These are phyloP conservation scores for Epichloe typhina DNA, from an alignment of 2,329 filamentous ascomycete species.

Conservation along the genomic window DNA sequence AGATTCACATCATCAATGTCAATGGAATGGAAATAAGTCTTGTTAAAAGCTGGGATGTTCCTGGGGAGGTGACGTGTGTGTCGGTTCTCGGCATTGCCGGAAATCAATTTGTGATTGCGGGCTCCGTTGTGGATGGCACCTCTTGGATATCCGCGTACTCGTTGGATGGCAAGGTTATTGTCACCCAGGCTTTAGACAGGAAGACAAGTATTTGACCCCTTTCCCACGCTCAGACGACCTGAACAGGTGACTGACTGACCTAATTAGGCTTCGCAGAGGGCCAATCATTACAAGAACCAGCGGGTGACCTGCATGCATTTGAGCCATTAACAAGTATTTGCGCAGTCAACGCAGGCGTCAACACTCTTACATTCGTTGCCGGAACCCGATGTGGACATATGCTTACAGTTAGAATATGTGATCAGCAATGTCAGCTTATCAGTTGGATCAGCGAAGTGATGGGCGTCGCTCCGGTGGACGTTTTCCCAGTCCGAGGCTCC, in stretches of 20 bases:
- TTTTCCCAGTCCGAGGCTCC: constrained; percentile 16
- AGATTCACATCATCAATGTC: constrained; percentile 26
- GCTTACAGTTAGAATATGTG: constrained; percentile 23
- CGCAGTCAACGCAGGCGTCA: constrained; percentile 14
- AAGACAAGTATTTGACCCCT: neutral
- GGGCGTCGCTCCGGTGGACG: constrained; percentile 22
- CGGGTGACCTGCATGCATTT: constrained; percentile 1
- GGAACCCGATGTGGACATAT: constrained; percentile 42
- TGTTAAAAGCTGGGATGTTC: constrained; percentile 19
- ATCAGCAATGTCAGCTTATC: constrained; percentile 11
- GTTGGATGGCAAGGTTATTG: constrained; percentile 12
- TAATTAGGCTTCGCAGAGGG: neutral
- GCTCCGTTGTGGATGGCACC: constrained; percentile 18
- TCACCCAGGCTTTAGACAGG: constrained; percentile 5
- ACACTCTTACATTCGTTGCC: constrained; percentile 22
- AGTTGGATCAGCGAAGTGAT: constrained; percentile 20
- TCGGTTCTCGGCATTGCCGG: constrained; percentile 17
- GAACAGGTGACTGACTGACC: neutral
- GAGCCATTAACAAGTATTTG: constrained; percentile 36
- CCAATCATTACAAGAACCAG: neutral
- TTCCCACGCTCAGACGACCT: neutral
- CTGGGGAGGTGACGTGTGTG: constrained; percentile 38
- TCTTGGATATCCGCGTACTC: constrained; percentile 22
- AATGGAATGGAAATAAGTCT: constrained; percentile 19
- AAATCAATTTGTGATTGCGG: constrained; percentile 19